Conservation (phyloP, 2,329 filamentous ascomycete species). For the Neurospora sp. region DNA sequence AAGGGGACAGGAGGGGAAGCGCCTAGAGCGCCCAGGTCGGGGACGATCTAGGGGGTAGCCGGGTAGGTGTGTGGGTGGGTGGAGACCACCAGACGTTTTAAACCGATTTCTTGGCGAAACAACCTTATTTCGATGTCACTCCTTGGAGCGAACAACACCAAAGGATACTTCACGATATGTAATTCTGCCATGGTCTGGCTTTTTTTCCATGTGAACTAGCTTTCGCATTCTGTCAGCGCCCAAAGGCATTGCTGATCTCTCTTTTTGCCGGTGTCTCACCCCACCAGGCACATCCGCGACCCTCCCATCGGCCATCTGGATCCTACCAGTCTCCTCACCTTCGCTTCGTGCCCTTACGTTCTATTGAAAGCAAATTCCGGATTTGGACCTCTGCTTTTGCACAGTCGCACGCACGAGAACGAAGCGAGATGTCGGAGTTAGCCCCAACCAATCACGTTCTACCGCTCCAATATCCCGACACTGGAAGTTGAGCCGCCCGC, state of each 20-base stretch:
- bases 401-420: not conserved
- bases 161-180: not conserved
- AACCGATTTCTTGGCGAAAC: not conserved
- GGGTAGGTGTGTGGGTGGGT: not conserved
- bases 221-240: not conserved
- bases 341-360: not conserved
- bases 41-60: not conserved
- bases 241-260: not conserved
- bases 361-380: not conserved
- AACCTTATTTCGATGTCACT: not conserved
- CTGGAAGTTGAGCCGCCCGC: not conserved
- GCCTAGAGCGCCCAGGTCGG: not conserved
- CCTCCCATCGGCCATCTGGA: not conserved
- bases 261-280: not conserved
- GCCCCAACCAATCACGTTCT: not conserved
- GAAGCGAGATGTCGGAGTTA: not conserved
- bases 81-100: not conserved
- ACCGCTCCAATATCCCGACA: not conserved
- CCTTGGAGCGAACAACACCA: not conserved
- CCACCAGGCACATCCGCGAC: not conserved
- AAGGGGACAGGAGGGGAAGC: not conserved
- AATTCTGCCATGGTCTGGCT: not conserved
- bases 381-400: not conserved
- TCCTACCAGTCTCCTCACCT: not conserved
- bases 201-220: not conserved